These are phyloP conservation scores for Starmerella stigmatis DNA, from an alignment of 805 yeast species.

Conservation along the genomic window DNA sequence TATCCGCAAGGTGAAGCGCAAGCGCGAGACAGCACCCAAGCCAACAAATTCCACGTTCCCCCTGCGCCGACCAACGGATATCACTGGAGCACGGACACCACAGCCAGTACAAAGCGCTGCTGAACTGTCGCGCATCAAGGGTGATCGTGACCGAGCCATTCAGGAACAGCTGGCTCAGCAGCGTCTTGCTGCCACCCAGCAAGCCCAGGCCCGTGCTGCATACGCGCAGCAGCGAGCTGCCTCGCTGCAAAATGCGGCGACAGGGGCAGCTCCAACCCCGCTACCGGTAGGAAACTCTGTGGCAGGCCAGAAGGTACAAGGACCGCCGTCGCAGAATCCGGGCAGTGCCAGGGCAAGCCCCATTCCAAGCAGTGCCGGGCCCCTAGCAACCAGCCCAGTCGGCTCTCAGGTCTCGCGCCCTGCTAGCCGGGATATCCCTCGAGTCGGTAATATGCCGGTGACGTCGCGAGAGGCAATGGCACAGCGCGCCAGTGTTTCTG, in stretches of 20 bases:
- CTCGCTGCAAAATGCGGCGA: neutral
- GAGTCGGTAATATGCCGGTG: neutral
- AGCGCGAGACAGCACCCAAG: slow-evolving; percentile 66
- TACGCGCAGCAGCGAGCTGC: neutral
- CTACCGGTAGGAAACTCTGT: too few species aligned
- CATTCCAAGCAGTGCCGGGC: too few species aligned
- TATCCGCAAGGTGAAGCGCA: slow-evolving; percentile 77
- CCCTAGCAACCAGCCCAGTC: too few species aligned
- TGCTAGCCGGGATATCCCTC: neutral
- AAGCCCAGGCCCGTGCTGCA: slow-evolving; percentile 5
- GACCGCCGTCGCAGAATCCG: too few species aligned
- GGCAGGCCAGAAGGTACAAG: too few species aligned
- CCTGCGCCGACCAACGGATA: slow-evolving; percentile 11
- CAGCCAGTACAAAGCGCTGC: slow-evolving; percentile 46
- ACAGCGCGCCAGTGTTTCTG: neutral
- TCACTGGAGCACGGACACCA: neutral
- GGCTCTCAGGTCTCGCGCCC: neutral
- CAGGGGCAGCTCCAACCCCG: too few species aligned
- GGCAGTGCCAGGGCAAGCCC: too few species aligned
- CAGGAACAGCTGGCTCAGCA: slow-evolving; percentile 44
- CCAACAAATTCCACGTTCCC: slow-evolving; percentile 33
- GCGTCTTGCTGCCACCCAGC: slow-evolving; percentile 14
- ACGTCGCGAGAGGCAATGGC: neutral
- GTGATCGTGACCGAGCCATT: slow-evolving; percentile 73
- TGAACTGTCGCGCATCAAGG: slow-evolving; percentile 71